Percentiles rank a stretch among this genome's conserved stretches.
phyloP scores from a whole-genome alignment of 192 early-diverging fungal species.

The Cladochytrium replicatum region DNA sequence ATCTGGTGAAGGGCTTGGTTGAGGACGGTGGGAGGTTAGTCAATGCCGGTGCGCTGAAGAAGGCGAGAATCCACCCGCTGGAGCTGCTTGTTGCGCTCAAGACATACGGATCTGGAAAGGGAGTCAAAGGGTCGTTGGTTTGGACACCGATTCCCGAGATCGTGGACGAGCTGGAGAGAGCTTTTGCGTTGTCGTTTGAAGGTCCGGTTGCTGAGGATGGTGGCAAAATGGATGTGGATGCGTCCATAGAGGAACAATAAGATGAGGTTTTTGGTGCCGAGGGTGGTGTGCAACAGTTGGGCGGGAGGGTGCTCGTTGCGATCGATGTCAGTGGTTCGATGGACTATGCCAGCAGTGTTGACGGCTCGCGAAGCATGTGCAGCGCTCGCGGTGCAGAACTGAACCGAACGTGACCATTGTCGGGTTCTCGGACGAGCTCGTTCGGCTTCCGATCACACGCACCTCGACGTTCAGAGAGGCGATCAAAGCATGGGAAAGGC shows the following conservation, averaged over 20 bases:
- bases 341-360: background rate
- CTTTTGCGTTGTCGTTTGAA: constrained; percentile 16
- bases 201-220: too few species aligned
- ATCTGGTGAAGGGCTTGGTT: background rate
- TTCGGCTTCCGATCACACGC: background rate
- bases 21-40: too few species aligned
- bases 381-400: constrained; percentile 7
- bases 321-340: constrained; percentile 21
- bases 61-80: constrained; percentile 22
- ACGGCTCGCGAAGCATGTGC: background rate
- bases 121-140: constrained; percentile 7
- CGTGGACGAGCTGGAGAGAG: constrained; percentile 8
- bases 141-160: constrained; percentile 9
- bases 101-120: constrained; percentile 8
- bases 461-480: constrained; percentile 6
- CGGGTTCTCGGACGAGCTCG: constrained; percentile 9
- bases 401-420: constrained; percentile 6
- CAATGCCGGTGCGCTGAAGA: too few species aligned
- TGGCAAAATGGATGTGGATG: too few species aligned
- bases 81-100: constrained; percentile 14
- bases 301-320: constrained; percentile 9
- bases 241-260: too few species aligned
- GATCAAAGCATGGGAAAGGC: background rate
- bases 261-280: too few species aligned
- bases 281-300: constrained; percentile 14